Base-by-base conservation (phyloP, 2,329 filamentous ascomycete species). In the Diaporthe velutina region DNA sequence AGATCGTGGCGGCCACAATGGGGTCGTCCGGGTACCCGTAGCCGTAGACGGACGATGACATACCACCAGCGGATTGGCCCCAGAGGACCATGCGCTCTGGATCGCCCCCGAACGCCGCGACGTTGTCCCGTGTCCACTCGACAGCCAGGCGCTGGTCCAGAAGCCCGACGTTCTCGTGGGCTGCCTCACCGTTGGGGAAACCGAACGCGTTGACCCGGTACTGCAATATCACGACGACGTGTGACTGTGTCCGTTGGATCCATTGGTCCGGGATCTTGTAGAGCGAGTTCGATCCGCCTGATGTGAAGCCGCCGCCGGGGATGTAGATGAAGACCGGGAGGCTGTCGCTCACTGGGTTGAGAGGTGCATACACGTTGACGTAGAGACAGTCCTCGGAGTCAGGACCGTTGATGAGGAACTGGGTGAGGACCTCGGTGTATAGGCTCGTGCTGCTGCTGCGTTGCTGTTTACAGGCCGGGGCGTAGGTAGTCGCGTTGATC, bases 141-240 rank as follows among this genome's bases (percentile, higher is more conserved):
- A 90, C 78, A 0, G 87, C 88, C 19, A 85, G 77, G 2, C 89
- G 84, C 77, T 91, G 89, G 77, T 92, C 89, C 7, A 86, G 83
- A 8, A 91, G 79, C 1, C 88, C 89, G 2, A 88, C 78, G 74
- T 91, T 91, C 60, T 84, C 80, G 13, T 78, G 68, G 33, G 71
- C 66, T 0, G 82, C 75, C 1, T 78, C 81, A 12, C 76, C 79
- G 72, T 79, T 81, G 68, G 81, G 80, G 68, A 80, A 81, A 25
- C 81, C 81, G 54, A 82, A 80, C 0, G 64, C 64, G 50, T 67
- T 57, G 2, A 73, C 19, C 2, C 58, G 45, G 50, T 73, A 73
- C 45, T 73, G 60, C 50, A 73, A 5, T 17, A 66, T 67, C 19
- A 73, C 60, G 33, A 73, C 71, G 6, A 73, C 12, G 52, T 73